These are phyloP conservation scores for Pestalotiopsis fici DNA, from an alignment of 2,329 filamentous ascomycete species.

Conservation along the genomic window DNA sequence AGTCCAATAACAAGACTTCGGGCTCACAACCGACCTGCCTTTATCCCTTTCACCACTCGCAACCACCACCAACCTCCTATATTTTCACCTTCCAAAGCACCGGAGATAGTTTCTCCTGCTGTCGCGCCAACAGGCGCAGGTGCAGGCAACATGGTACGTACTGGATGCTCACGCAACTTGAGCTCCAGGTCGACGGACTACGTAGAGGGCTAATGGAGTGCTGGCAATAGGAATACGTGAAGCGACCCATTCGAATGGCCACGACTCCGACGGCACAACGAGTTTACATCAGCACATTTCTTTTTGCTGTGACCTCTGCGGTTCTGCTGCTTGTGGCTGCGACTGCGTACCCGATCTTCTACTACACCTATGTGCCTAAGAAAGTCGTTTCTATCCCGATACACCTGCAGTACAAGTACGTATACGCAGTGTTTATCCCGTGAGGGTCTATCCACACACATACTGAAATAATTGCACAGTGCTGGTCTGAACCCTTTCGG, in stretches of 20 bases:
- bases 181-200: not conserved
- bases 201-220: not conserved
- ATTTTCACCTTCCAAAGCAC: not conserved
- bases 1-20: not conserved
- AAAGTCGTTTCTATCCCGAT: constrained; percentile 53
- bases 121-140: constrained; percentile 2
- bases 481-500: constrained; percentile 55
- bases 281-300: constrained; percentile 45
- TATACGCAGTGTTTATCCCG: too few species aligned
- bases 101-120: not conserved
- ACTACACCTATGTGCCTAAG: constrained; percentile 57
- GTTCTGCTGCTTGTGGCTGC: constrained; percentile 49
- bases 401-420: constrained; percentile 61
- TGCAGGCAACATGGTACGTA: constrained; percentile 5
- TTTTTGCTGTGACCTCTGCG: constrained; percentile 43
- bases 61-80: not conserved
- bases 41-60: not conserved
- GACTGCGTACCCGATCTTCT: constrained; percentile 53
- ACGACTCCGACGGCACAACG: constrained; percentile 55
- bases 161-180: not conserved
- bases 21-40: not conserved
- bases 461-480: constrained; percentile 27
- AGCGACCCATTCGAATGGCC: constrained; percentile 33
- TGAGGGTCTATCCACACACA: not conserved
- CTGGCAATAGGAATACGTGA: constrained; percentile 24